Conservation (phyloP, 2,329 filamentous ascomycete species). For the Stagonosporopsis vannaccii region DNA sequence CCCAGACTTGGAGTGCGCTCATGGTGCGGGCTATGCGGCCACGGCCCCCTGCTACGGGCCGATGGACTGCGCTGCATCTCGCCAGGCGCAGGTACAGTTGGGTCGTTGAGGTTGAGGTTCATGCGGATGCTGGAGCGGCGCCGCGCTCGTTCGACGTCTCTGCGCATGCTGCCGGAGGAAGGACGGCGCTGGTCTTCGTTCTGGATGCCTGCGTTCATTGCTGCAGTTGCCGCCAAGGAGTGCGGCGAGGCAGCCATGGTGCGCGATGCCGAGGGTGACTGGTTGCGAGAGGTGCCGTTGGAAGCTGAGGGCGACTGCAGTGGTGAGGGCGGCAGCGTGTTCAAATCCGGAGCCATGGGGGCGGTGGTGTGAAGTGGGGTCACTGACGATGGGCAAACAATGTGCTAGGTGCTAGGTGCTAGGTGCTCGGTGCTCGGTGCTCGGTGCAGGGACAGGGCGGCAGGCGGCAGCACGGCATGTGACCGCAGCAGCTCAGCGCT, state of each 20-base stretch:
- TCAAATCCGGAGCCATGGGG: conserved; percentile 63
- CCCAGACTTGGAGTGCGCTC: conserved; percentile 74
- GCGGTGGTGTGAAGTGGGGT: conserved; percentile 21
- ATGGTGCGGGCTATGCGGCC: conserved; percentile 56
- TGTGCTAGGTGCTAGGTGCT: neutral
- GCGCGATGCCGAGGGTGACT: conserved; percentile 51
- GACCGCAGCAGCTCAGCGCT: conserved; percentile 2
- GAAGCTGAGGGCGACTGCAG: conserved; percentile 47
- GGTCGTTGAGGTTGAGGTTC: conserved; percentile 78
- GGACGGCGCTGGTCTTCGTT: conserved; percentile 59
- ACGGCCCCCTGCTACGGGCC: conserved; percentile 32
- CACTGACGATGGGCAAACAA: neutral
- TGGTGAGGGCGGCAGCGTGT: conserved; percentile 63
- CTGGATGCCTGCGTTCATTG: conserved; percentile 78
- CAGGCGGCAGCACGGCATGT: conserved; percentile 8
- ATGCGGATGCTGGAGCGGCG: conserved; percentile 74
- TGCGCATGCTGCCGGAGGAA: conserved; percentile 60
- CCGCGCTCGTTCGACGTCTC: conserved; percentile 56
- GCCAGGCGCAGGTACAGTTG: conserved; percentile 69
- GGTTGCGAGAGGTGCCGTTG: conserved; percentile 28
- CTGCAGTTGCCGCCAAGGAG: conserved; percentile 77
- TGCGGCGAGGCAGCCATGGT: conserved; percentile 66
- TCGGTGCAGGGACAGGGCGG: neutral
- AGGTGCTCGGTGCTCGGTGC: conserved; percentile 1
- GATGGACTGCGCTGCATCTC: conserved; percentile 66